Evolutionary conservation across 148 eudicot species (phyloP).

Genomic region (Rhododendron williamsianum): DNA sequence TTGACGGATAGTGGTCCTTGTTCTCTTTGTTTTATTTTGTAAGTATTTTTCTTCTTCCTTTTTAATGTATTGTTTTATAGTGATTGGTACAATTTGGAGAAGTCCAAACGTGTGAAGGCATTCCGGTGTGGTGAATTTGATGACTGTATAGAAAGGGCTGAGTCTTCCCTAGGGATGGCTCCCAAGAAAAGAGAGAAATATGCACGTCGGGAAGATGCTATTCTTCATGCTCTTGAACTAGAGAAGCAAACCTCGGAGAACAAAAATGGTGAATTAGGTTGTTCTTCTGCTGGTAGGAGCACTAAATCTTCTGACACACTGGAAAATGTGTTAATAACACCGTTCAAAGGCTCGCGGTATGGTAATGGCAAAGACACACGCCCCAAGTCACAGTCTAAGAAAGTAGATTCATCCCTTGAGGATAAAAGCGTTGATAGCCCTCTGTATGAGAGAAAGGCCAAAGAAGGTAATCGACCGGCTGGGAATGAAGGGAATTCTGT

Average conservation of each 20-base stretch:
- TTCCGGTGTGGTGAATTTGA: conserved; percentile 98
- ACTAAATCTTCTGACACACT: conserved; percentile 38
- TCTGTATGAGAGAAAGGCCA: conserved; percentile 19
- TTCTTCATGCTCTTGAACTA: conserved; percentile 92
- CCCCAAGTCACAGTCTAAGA: conserved; percentile 29
- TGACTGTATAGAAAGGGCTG: conserved; percentile 91
- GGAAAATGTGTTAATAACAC: conserved; percentile 28
- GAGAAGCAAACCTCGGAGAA: conserved; percentile 70
- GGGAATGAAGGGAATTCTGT: conserved; percentile 37
- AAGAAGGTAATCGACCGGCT: conserved; percentile 30
- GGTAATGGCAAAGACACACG: conserved; percentile 41
- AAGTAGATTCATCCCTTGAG: conserved; percentile 28
- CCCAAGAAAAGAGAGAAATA: conserved; percentile 95
- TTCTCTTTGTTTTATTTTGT: conserved; percentile 13
- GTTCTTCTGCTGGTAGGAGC: conserved; percentile 25
- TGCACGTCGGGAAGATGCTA: conserved; percentile 96
- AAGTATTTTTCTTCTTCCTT: background rate
- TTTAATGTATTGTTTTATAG: conserved; percentile 32
- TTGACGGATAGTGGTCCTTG: background rate
- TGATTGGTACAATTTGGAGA: conserved; percentile 99
- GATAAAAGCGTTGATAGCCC: conserved; percentile 27
- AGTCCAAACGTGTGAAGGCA: conserved; percentile 95
- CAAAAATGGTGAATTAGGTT: conserved; percentile 47
- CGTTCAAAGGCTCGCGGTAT: conserved; percentile 32
- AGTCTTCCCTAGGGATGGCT: conserved; percentile 80